phyloP scores from a whole-genome alignment of 2,329 filamentous ascomycete genomes.

The Diaporthe caulivora region DNA sequence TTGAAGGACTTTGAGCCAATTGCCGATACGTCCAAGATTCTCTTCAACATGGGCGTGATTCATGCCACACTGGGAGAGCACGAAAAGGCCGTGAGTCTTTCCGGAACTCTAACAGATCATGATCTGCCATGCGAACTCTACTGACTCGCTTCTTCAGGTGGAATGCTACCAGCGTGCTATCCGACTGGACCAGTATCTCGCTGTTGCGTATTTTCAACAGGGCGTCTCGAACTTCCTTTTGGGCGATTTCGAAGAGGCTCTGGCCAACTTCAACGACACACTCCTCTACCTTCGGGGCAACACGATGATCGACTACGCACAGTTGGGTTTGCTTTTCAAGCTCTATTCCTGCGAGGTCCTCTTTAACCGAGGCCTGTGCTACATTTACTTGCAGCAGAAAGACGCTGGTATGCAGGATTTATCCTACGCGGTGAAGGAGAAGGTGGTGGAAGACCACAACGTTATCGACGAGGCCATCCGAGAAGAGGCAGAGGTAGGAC shows the following conservation, averaged over 20 bases:
- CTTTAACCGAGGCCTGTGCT: slow-evolving; percentile 97
- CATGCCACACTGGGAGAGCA: slow-evolving; percentile 97
- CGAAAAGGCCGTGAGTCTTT: slow-evolving; percentile 84
- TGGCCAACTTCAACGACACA: slow-evolving; percentile 99
- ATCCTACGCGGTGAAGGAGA: slow-evolving; percentile 91
- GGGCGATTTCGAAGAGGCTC: slow-evolving; percentile 95
- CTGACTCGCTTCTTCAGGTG: slow-evolving; percentile 68
- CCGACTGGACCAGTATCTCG: slow-evolving; percentile 91
- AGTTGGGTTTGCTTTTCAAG: slow-evolving; percentile 94
- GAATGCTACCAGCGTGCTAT: slow-evolving; percentile 95
- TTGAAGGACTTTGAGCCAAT: slow-evolving; percentile 87
- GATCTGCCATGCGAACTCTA: slow-evolving; percentile 29
- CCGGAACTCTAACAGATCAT: slow-evolving; percentile 12
- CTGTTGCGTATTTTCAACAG: slow-evolving; percentile 98
- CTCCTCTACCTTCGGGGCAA: slow-evolving; percentile 94
- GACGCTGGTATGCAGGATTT: slow-evolving; percentile 93
- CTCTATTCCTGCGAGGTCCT: slow-evolving; percentile 97
- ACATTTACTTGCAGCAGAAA: slow-evolving; percentile 95
- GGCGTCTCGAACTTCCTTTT: slow-evolving; percentile 98
- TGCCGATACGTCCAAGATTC: slow-evolving; percentile 95
- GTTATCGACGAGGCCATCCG: slow-evolving; percentile 97
- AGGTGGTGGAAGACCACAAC: slow-evolving; percentile 95
- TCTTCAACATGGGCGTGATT: slow-evolving; percentile 98
- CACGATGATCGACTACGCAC: slow-evolving; percentile 97
- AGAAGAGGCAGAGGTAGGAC: slow-evolving; percentile 87